Evolutionary conservation across 208 protist species (phyloP), one percentile per base, ranked within the genome.

Genomic region (Angomonas desouzai): DNA sequence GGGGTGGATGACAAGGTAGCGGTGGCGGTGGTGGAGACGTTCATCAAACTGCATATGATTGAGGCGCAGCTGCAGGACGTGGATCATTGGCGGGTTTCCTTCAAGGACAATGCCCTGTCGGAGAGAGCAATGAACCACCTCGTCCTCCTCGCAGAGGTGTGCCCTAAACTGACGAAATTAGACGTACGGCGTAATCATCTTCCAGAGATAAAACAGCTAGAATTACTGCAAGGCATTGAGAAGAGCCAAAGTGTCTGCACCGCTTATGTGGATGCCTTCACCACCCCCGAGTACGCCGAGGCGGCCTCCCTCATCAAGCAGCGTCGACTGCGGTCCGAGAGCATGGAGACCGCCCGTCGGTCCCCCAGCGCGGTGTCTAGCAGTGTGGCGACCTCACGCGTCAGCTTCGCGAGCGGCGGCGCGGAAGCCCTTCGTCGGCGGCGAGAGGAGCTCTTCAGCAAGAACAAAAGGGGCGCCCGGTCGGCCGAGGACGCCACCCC

Each of bases 21-120:
- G 7, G 72, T 93, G 9, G 86, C 86, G 4, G 48, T 90, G 11
- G 74, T 66, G 13, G 86, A 92, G 71, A 48, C 76, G 16, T 70
- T 92, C 23, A 34, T 89, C 27, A 87, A 85, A 55, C 55, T 86
- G 6, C 65, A 77, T 9, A 25, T 45, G 1, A 43, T 57, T 0
- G 55, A 53, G 38, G 43, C 30, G 23, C 69, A 56, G n/a, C 18
- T 29, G 25, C 40, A 38, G 7, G 29, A 55, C 51, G 34, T 32
- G 11, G 33, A 29, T 11, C 70, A 75, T 49, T 83, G 76, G 76
- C 77, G 76, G 4, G 22, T 87, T 6, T 20, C 66, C 7, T 66
- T 83, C 48, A 67, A 66, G 10, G 36, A 64, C 7, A 89, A 87
- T 53, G 48, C 45, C 0, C 73, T 89, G 29, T 86, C 80, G 23